These are phyloP conservation scores for Rhodamnia rubescens DNA, from an alignment of 345 rosid genomes.

Conservation along the genomic window DNA sequence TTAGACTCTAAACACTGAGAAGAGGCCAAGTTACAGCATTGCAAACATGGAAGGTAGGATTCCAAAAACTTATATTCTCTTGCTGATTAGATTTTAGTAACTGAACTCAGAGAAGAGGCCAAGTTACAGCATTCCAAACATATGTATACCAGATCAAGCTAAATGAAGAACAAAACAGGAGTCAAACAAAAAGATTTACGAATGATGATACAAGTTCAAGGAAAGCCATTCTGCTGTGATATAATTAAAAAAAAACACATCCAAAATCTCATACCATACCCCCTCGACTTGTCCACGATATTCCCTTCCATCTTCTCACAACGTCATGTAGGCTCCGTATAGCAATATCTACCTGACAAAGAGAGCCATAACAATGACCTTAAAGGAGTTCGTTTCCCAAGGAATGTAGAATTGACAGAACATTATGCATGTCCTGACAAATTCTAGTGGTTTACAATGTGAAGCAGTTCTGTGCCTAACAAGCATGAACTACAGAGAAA, in stretches of 20 bases:
- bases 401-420: not conserved
- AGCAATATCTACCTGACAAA: conserved; percentile 43
- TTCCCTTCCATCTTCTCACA: conserved; percentile 47
- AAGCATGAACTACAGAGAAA: not conserved
- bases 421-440: not conserved
- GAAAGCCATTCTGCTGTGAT: not conserved
- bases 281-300: conserved; percentile 73
- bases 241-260: not conserved
- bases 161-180: not conserved
- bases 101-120: no score
- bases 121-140: not conserved
- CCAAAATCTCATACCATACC: conserved; percentile 48
- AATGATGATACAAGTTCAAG: not conserved
- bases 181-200: not conserved
- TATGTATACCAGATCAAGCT: not conserved
- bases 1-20: not conserved
- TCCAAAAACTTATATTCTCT: no score
- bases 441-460: not conserved
- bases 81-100: no score
- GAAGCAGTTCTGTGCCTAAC: not conserved
- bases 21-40: not conserved
- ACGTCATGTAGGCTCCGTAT: conserved; percentile 29
- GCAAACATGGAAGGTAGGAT: no score
- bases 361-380: not conserved
- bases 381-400: not conserved